Evolutionary conservation across 2,329 filamentous ascomycete species (phyloP).

Genomic region (Fusarium liriodendri): DNA sequence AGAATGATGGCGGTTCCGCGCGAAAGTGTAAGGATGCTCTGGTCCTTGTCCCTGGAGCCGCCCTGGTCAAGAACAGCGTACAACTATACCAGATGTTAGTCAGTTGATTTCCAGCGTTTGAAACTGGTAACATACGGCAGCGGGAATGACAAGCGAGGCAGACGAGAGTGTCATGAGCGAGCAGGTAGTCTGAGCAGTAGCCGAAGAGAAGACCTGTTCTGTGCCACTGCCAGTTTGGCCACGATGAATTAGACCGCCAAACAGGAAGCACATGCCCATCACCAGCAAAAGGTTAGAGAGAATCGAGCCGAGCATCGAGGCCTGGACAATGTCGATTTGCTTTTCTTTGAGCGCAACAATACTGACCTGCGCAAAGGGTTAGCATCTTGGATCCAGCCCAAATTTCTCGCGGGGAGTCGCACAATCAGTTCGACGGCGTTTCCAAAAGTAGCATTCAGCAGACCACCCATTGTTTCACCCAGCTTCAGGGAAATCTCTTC

Average conservation of each 20-base stretch:
- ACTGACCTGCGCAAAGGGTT: constrained; percentile 73
- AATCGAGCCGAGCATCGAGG: constrained; percentile 96
- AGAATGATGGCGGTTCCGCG: constrained; percentile 82
- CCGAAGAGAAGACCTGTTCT: constrained; percentile 80
- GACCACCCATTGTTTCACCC: constrained; percentile 78
- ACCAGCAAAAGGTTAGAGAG: constrained; percentile 93
- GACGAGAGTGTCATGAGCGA: constrained; percentile 82
- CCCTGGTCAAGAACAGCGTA: constrained; percentile 71
- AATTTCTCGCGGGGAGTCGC: constrained; percentile 41
- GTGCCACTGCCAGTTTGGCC: constrained; percentile 66
- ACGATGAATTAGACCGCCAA: constrained; percentile 75
- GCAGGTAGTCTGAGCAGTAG: constrained; percentile 80
- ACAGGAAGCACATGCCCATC: constrained; percentile 82
- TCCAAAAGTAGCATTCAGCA: constrained; percentile 82
- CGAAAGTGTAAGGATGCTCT: constrained; percentile 77
- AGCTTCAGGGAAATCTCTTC: constrained; percentile 80
- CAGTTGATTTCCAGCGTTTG: neutral
- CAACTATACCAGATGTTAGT: constrained; percentile 56
- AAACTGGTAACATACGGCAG: constrained; percentile 62
- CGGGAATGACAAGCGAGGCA: constrained; percentile 82
- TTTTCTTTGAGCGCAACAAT: constrained; percentile 87
- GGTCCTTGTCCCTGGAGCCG: constrained; percentile 55
- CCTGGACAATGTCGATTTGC: constrained; percentile 96
- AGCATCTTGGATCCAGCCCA: neutral
- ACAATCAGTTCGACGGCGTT: constrained; percentile 86